These are phyloP conservation scores for Stemphylium beticola DNA, from an alignment of 2,329 filamentous ascomycete genomes.

Conservation along the genomic window DNA sequence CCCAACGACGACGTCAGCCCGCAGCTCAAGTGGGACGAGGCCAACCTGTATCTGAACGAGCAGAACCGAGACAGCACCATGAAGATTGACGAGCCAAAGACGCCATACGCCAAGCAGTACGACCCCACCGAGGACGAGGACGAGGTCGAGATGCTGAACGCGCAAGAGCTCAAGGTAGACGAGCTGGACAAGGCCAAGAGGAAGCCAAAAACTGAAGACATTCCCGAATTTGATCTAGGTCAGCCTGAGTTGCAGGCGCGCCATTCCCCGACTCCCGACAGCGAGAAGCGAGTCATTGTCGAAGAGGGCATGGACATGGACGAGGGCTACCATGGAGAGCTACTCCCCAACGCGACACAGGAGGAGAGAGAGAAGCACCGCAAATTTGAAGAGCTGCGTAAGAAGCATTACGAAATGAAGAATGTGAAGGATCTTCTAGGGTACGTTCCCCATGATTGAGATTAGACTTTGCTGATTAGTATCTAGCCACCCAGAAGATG, in stretches of 20 bases:
- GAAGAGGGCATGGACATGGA: constrained; percentile 56
- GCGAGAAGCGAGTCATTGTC: constrained; percentile 82
- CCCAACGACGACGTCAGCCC: constrained; percentile 67
- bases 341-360: constrained; percentile 58
- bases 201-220: constrained; percentile 70
- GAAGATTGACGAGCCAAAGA: constrained; percentile 99
- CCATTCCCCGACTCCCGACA: constrained; percentile 49
- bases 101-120: constrained; percentile 91
- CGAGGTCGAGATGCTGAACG: constrained; percentile 70
- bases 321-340: constrained; percentile 63
- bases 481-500: constrained; percentile 10
- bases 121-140: constrained; percentile 87
- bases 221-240: constrained; percentile 88
- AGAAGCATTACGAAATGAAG: constrained; percentile 99
- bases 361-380: constrained; percentile 91
- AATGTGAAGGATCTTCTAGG: constrained; percentile 88
- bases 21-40: constrained; percentile 97
- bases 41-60: constrained; percentile 95
- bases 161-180: constrained; percentile 72
- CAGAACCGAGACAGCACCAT: constrained; percentile 94
- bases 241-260: constrained; percentile 73
- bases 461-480: not conserved
- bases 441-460: constrained; percentile 47
- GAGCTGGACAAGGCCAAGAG: constrained; percentile 66
- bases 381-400: constrained; percentile 88